phyloP scores from a whole-genome alignment of 2,329 filamentous ascomycete genomes.

The Graphilbum ipis-grandicollis region DNA sequence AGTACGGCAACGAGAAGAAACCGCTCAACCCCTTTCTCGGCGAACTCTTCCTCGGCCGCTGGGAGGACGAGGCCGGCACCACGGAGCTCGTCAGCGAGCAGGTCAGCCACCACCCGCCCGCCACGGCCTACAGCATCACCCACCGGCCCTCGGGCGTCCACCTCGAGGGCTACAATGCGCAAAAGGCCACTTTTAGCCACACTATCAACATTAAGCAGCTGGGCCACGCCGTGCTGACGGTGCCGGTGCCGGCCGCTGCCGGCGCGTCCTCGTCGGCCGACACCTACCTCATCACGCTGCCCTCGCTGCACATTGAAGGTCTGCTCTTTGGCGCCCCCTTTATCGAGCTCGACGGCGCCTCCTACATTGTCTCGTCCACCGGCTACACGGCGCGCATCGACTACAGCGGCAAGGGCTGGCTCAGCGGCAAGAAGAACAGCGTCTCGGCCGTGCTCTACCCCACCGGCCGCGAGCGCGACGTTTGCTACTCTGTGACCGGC shows the following conservation, averaged over 20 bases:
- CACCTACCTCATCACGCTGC: slow-evolving; percentile 80
- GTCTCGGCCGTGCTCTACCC: slow-evolving; percentile 61
- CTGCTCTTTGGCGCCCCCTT: slow-evolving; percentile 76
- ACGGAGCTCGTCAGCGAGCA: slow-evolving; percentile 87
- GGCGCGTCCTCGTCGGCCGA: slow-evolving; percentile 33
- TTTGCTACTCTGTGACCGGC: slow-evolving; percentile 66
- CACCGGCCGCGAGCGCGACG: slow-evolving; percentile 53
- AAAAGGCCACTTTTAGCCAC: slow-evolving; percentile 85
- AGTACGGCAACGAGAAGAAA: slow-evolving; percentile 87
- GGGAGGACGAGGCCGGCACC: slow-evolving; percentile 59
- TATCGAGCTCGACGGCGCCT: slow-evolving; percentile 73
- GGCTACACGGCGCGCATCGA: slow-evolving; percentile 83
- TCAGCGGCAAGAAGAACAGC: slow-evolving; percentile 89
- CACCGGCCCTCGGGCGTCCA: slow-evolving; percentile 70
- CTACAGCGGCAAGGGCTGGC: slow-evolving; percentile 86
- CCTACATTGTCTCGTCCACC: slow-evolving; percentile 70
- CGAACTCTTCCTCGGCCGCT: slow-evolving; percentile 83
- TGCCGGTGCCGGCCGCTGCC: slow-evolving; percentile 31
- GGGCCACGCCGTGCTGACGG: slow-evolving; percentile 68
- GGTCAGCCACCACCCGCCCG: slow-evolving; percentile 86
- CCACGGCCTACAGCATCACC: slow-evolving; percentile 83
- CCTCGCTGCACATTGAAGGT: slow-evolving; percentile 82
- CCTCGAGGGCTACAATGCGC: slow-evolving; percentile 81
- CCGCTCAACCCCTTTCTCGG: slow-evolving; percentile 91
- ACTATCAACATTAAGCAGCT: slow-evolving; percentile 94